A percentile compares a stretch with the other conserved stretches of the same genome.
Evolutionary conservation across 345 rosid genomes (phyloP).

Genomic region (Carallia pectinifolia): DNA sequence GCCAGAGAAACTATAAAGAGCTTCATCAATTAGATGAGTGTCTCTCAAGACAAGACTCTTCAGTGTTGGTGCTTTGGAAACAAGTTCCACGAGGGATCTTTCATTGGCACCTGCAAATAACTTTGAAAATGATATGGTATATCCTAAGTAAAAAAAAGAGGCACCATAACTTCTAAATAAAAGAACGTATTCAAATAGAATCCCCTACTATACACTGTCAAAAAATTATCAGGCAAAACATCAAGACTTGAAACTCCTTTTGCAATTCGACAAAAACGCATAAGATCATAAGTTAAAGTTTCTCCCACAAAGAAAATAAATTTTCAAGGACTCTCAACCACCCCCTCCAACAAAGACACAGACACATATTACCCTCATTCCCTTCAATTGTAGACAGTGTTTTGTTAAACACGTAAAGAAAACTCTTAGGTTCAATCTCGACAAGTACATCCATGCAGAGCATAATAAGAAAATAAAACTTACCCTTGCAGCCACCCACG

Average conservation of each 20-base stretch:
- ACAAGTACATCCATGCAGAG: constrained; percentile 2
- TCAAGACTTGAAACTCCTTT: background rate
- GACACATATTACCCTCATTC: background rate
- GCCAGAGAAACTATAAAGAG: constrained; percentile 54
- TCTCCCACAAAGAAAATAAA: background rate
- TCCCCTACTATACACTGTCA: background rate
- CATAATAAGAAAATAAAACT: constrained; percentile 20
- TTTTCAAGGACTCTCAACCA: background rate
- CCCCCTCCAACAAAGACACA: background rate
- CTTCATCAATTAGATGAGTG: constrained; percentile 54
- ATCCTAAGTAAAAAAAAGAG: background rate
- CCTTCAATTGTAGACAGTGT: background rate
- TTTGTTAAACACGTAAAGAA: background rate
- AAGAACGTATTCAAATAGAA: background rate
- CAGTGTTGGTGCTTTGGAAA: constrained; percentile 45
- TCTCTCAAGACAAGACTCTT: constrained; percentile 67
- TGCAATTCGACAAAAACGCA: background rate
- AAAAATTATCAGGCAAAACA: background rate
- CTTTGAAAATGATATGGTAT: constrained; percentile 7
- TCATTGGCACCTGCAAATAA: constrained; percentile 53
- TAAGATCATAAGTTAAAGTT: background rate
- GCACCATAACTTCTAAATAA: constrained; percentile 3
- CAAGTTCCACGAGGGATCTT: constrained; percentile 42
- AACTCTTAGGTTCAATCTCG: constrained; percentile 1
- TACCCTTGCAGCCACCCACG: constrained; percentile 73